A percentile compares a stretch with the other conserved stretches of the same genome.
phyloP scores from a whole-genome alignment of 2,329 filamentous ascomycete species.

The Penicillium sp. region DNA sequence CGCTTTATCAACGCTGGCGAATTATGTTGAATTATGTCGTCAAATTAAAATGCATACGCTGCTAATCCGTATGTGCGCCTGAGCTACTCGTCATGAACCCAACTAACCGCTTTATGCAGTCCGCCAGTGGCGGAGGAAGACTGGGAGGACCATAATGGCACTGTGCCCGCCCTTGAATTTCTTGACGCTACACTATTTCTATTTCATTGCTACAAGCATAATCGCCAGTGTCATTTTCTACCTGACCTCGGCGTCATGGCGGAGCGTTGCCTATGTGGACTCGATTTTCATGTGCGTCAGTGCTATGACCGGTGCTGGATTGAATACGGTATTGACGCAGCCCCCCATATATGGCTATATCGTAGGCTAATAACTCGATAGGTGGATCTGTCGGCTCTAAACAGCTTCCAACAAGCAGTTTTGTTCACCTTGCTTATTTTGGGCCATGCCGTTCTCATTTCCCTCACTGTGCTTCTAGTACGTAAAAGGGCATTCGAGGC shows the following conservation, averaged over 20 bases:
- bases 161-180: conserved; percentile 51
- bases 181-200: conserved; percentile 64
- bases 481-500: conserved; percentile 61
- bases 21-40: neutral
- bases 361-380: conserved; percentile 4
- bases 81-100: neutral
- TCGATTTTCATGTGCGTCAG: conserved; percentile 65
- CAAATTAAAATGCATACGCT: neutral
- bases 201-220: conserved; percentile 59
- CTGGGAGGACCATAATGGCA: conserved; percentile 23
- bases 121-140: conserved; percentile 16
- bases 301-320: conserved; percentile 64
- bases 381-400: conserved; percentile 55
- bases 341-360: neutral
- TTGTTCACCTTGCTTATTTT: conserved; percentile 64
- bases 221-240: conserved; percentile 60
- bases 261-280: conserved; percentile 59
- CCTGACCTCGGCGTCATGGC: conserved; percentile 48
- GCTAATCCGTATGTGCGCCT: conserved; percentile 8
- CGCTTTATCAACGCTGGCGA: neutral
- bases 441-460: conserved; percentile 66
- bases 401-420: conserved; percentile 65
- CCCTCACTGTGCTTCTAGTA: conserved; percentile 60
- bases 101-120: conserved; percentile 12
- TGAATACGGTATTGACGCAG: conserved; percentile 54